Percentiles rank a stretch among this genome's conserved stretches.
Conservation (phyloP, 1,139 yeast species). For the Nadsonia commutata region DNA sequence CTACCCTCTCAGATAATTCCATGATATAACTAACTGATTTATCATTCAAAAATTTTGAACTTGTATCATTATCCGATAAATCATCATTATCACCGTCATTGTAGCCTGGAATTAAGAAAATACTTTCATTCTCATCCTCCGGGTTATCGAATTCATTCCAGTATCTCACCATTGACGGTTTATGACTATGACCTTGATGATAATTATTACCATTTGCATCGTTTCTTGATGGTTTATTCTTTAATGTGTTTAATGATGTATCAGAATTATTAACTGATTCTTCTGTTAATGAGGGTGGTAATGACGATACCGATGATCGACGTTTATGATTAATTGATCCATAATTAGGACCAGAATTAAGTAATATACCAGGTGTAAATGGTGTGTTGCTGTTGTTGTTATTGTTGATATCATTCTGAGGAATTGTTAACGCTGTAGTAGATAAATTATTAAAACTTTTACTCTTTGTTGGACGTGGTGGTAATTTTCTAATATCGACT, state of each 20-base stretch:
- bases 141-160: constrained; percentile 68
- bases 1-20: constrained; percentile 14
- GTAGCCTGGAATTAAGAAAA: constrained; percentile 22
- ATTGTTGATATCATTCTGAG: neutral
- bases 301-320: neutral
- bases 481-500: constrained; percentile 19
- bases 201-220: constrained; percentile 7
- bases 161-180: constrained; percentile 32
- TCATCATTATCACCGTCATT: constrained; percentile 18
- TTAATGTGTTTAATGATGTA: neutral
- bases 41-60: constrained; percentile 17
- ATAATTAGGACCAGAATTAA: neutral
- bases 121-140: constrained; percentile 29
- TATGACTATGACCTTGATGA: constrained; percentile 15
- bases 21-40: constrained; percentile 23
- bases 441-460: neutral
- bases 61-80: constrained; percentile 8
- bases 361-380: neutral
- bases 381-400: neutral
- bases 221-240: constrained; percentile 1
- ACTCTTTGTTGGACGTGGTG: constrained; percentile 1
- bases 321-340: neutral
- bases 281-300: neutral
- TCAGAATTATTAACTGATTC: neutral
- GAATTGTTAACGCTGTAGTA: neutral